These are phyloP conservation scores for Pyricularia sp. DNA, from an alignment of 2,329 filamentous ascomycete species.

Conservation along the genomic window DNA sequence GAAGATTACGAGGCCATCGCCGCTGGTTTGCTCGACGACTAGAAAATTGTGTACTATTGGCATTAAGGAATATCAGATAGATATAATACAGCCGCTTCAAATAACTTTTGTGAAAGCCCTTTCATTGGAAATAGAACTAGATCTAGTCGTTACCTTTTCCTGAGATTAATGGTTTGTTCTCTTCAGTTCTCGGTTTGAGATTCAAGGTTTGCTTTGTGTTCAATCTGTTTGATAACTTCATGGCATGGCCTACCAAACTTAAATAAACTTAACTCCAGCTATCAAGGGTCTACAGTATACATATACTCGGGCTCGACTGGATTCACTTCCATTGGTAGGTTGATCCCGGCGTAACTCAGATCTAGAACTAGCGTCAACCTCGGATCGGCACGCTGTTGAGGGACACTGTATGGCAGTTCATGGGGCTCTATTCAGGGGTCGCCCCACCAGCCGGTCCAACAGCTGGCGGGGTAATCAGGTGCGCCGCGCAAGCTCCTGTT, in stretches of 20 bases:
- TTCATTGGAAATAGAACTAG: not conserved
- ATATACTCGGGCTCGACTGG: too few relatives aligned
- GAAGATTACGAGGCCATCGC: conserved; percentile 74
- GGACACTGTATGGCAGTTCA: too few relatives aligned
- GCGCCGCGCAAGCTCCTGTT: not conserved
- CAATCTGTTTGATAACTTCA: too few relatives aligned
- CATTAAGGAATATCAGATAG: not conserved
- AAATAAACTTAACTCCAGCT: too few relatives aligned
- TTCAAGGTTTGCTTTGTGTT: too few relatives aligned
- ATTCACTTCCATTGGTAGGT: too few relatives aligned
- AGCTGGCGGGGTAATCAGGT: conserved; percentile 1
- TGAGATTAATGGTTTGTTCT: not conserved
- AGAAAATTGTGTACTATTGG: not conserved
- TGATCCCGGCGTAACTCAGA: not conserved
- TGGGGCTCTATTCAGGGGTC: not conserved
- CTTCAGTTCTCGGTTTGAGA: not conserved
- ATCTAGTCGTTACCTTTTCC: not conserved
- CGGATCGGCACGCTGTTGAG: not conserved
- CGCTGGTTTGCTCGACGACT: conserved; percentile 52
- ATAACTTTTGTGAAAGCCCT: not conserved
- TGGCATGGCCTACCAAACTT: too few relatives aligned
- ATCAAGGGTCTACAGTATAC: too few relatives aligned
- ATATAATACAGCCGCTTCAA: not conserved
- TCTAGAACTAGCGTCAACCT: not conserved
- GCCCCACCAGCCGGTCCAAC: not conserved